phyloP scores from a whole-genome alignment of 805 yeast genomes.

The Wickerhamomyces rabaulensis region DNA sequence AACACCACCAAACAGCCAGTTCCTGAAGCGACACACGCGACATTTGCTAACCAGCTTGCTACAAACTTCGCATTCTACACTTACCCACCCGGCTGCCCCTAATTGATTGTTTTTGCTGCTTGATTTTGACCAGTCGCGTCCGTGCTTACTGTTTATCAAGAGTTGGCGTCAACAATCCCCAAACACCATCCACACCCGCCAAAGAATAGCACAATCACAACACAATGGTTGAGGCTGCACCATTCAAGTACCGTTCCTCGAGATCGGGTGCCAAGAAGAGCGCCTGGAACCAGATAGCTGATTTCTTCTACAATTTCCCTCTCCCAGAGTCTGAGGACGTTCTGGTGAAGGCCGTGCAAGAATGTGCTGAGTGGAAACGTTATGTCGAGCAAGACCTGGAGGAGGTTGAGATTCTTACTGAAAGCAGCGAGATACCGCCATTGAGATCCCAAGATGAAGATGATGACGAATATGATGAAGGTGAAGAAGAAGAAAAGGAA shows the following conservation, averaged over 20 bases:
- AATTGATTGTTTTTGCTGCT: too few relatives aligned
- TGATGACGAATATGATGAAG: not conserved
- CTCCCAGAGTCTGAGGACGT: slow-evolving; percentile 6
- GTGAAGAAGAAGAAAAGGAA: not conserved
- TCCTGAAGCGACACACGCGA: not conserved
- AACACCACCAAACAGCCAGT: not conserved
- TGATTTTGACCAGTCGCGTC: too few relatives aligned
- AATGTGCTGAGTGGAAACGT: slow-evolving; percentile 15
- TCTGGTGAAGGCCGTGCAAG: slow-evolving; percentile 9
- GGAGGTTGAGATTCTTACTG: slow-evolving; percentile 5
- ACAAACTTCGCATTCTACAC: too few relatives aligned
- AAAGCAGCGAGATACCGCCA: not conserved
- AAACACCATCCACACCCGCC: too few relatives aligned
- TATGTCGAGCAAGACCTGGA: slow-evolving; percentile 16
- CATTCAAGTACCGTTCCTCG: slow-evolving; percentile 4
- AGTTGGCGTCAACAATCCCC: too few relatives aligned
- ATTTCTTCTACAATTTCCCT: slow-evolving; percentile 5
- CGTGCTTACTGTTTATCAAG: too few relatives aligned
- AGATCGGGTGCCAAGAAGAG: slow-evolving; percentile 9
- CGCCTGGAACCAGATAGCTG: slow-evolving; percentile 3
- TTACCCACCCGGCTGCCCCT: too few relatives aligned
- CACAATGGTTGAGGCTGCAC: not conserved
- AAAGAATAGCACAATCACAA: not conserved
- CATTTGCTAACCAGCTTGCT: too few relatives aligned
- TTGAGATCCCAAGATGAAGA: not conserved